Evolutionary conservation across 305 asterid species (phyloP), one percentile per base, ranked within the genome.

Genomic region (Solanum chacoense): DNA sequence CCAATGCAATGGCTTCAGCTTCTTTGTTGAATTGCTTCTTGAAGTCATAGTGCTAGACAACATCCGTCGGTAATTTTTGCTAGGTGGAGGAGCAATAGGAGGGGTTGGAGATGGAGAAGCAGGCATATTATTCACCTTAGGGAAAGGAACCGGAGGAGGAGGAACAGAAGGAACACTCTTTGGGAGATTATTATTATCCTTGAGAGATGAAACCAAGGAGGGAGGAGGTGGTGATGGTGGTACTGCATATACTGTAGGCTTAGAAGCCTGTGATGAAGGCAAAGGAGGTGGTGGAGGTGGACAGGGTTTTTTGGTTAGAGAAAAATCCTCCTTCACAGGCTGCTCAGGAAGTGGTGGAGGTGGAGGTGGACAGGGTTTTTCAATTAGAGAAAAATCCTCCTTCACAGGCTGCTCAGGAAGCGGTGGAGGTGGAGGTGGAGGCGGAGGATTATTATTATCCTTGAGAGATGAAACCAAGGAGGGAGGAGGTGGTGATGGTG

Each of bases 1-100:
- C 99, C 99, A 96, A 90, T 95, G 98, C 88, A 94, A 95, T 45
- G 99, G 98, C 91, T 95, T 96, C 88, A 95, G 94, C 73, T 84
- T 84, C 74, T 84, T 84, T 7, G 65, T 13, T 84, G 87, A 84
- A 55, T 84, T 55, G 73, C 74, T 84, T 55, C 87, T 84, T 55
- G 87, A 84, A 20, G 31, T 84, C 42, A 55, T 55, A 55, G 73
- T 84, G 38, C 74, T 55, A 84, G 74, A 84, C 74, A 31, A 31
- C 22, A 31, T 3, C 31, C 45, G 42, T 55, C 13, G 74, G 87
- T 31, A 31, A 18, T 6, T 31, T 50, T 29, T 29, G 72, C 18
- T 32, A 31, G 42, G 73, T 22, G 45, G 87, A 55, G 74, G 74
- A 84, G 74, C 88, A 55, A 93, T 91, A 87, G 91, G 42, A 20